Evolutionary conservation across 2,329 filamentous ascomycete genomes (phyloP), one percentile per base, ranked within the genome.

Genomic region (Didymella glomerata): DNA sequence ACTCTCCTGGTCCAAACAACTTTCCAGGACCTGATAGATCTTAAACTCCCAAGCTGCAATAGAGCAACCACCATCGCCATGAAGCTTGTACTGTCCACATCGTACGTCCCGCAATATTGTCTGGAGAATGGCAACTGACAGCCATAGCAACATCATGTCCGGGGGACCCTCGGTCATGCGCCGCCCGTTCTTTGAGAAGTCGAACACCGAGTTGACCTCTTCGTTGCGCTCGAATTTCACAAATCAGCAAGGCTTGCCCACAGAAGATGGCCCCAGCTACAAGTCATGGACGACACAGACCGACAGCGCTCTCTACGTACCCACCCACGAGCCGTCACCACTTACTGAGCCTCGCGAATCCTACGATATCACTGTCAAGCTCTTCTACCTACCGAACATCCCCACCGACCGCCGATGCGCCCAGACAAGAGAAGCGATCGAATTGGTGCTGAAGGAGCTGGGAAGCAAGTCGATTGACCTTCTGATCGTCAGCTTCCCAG

Each of bases 361-460:
- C 67, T 99, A 99, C 81, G 93, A 97, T 74, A 93, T 97, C 71
- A 97, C 94, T 0, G 89, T 95, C 61, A 99, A 99, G 79, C 80
- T 99, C 22, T 99, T 99, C 82, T 96, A 95, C 78, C 84, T 98
- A 27, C 90, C 92, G 3, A 86, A 85, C 18, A 86, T 91, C 52
- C 83, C 88, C 10, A 80, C 86, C 1, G 83, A 84, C 18, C 80
- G 87, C 64, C 87, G 94, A 60, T 86, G 85, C 66, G 81, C 83
- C 54, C 89, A 97, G 73, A 90, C 91, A 9, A 80, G 85, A 54
- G 90, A 96, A 72, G 94, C 95, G 1, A 83, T 99, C 66, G 82
- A 87, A 50, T 79, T 97, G 10, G 93, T 98, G 10, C 83, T 90
- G 65, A 90, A 89, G 74, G 92, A 96, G 77, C 81, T 99, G 57